Conservation (phyloP, 2,329 filamentous ascomycete species). For the Venturia carpophila region DNA sequence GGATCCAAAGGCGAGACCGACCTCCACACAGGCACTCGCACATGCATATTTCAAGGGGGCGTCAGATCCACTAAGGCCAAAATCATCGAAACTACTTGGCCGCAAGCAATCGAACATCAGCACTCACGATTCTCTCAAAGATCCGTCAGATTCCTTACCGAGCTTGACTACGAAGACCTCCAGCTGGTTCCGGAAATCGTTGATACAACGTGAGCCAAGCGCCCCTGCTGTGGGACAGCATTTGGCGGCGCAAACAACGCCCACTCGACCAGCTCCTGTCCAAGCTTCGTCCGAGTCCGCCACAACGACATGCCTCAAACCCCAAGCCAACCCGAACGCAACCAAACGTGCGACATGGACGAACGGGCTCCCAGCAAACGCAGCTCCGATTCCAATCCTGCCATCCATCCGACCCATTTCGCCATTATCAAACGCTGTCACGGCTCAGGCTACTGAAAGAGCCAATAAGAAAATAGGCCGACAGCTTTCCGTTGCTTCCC, state of each 20-base stretch:
- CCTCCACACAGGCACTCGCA: conserved; percentile 84
- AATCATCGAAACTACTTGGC: conserved; percentile 81
- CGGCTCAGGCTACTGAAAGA: conserved; percentile 61
- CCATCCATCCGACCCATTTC: conserved; percentile 93
- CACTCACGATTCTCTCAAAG: conserved; percentile 54
- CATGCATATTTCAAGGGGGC: conserved; percentile 95
- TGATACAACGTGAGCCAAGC: conserved; percentile 72
- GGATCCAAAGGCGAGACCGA: conserved; percentile 89
- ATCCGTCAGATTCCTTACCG: conserved; percentile 50
- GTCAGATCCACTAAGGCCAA: conserved; percentile 84
- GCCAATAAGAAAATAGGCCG: conserved; percentile 84
- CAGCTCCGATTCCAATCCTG: conserved; percentile 88
- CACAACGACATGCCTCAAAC: conserved; percentile 22
- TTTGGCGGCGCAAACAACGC: conserved; percentile 25
- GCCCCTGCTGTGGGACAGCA: conserved; percentile 51
- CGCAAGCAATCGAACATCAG: conserved; percentile 83
- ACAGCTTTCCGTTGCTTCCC: conserved; percentile 85
- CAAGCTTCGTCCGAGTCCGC: conserved; percentile 23
- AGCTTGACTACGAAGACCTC: conserved; percentile 69
- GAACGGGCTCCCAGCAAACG: conserved; percentile 65
- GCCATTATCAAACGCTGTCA: conserved; percentile 89
- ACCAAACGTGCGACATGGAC: conserved; percentile 90
- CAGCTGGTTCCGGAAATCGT: conserved; percentile 89
- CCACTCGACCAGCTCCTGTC: conserved; percentile 39
- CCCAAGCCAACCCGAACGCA: conserved; percentile 50